Conservation (phyloP, 768 basidiomycete genomes). For the Trametes elegans region DNA sequence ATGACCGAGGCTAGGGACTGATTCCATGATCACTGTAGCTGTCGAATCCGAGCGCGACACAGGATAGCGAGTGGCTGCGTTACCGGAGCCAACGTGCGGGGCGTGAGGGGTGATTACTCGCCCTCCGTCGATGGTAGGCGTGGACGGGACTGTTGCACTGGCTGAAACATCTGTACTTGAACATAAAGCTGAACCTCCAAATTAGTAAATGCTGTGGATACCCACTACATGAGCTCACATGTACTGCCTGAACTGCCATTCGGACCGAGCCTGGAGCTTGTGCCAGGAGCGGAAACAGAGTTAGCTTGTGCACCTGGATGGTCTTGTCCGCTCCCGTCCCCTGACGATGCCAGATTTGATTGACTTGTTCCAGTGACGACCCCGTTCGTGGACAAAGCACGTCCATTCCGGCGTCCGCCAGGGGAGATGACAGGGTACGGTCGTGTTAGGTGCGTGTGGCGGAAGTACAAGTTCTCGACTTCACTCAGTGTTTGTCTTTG, state of each 20-base stretch:
- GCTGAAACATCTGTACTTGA: conserved; percentile 4
- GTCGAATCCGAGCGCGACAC: conserved; percentile 16
- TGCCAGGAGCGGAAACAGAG: background rate
- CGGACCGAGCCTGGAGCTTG: background rate
- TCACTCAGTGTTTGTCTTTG: conserved; percentile 79
- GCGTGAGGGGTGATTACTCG: conserved; percentile 5
- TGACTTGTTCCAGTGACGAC: background rate
- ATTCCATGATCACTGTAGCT: conserved; percentile 12
- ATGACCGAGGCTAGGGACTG: background rate
- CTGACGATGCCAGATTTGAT: background rate
- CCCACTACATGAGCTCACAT: background rate
- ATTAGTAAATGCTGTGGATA: background rate
- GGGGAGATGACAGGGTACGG: conserved; percentile 18
- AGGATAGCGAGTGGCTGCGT: conserved; percentile 11
- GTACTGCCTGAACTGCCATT: background rate
- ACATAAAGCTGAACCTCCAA: background rate
- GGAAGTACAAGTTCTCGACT: conserved; percentile 82
- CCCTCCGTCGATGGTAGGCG: background rate
- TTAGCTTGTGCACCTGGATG: background rate
- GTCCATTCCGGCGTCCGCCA: conserved; percentile 17
- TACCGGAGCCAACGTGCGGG: conserved; percentile 7
- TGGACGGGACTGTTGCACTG: conserved; percentile 2
- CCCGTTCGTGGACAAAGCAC: background rate
- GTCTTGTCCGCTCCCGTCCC: too few species aligned
- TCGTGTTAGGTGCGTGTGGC: conserved; percentile 50